Evolutionary conservation across 1,284 basidiomycete species (phyloP).

Genomic region (Trichosporon inkin): DNA sequence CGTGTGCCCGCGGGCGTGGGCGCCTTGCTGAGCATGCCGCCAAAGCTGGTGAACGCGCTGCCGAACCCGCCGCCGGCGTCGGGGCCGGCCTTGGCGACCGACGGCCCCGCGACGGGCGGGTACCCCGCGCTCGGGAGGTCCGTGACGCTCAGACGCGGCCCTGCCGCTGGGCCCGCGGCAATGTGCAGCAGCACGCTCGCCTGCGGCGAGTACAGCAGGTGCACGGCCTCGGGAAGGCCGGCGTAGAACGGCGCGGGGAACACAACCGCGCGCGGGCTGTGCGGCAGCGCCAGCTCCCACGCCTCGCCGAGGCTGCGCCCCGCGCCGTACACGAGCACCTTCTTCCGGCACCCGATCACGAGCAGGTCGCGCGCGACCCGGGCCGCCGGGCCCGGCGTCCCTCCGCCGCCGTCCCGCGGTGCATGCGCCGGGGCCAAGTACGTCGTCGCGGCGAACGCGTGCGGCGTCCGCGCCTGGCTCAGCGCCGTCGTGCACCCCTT

Average conservation of each 20-base stretch:
- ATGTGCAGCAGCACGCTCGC: slow-evolving; percentile 61
- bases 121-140: slow-evolving; percentile 56
- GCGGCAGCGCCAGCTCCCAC: slow-evolving; percentile 68
- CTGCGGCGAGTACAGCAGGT: slow-evolving; percentile 69
- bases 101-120: slow-evolving; percentile 1
- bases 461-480: slow-evolving; percentile 67
- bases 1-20: slow-evolving; percentile 63
- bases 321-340: slow-evolving; percentile 64
- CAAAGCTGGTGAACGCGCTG: slow-evolving; percentile 65
- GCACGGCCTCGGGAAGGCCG: slow-evolving; percentile 46
- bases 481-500: slow-evolving; percentile 64
- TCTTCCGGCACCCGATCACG: slow-evolving; percentile 78
- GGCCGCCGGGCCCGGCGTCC: slow-evolving; percentile 56
- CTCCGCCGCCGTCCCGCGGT: background rate
- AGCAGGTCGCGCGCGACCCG: slow-evolving; percentile 64
- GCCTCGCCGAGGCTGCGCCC: slow-evolving; percentile 22
- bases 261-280: slow-evolving; percentile 64
- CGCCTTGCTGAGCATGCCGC: slow-evolving; percentile 71
- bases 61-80: slow-evolving; percentile 14
- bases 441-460: slow-evolving; percentile 64
- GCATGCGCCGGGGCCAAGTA: slow-evolving; percentile 17
- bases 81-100: background rate
- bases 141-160: slow-evolving; percentile 66
- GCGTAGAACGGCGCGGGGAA: slow-evolving; percentile 39
- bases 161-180: slow-evolving; percentile 58